Base-by-base conservation (phyloP, 2,329 filamentous ascomycete species). In the Westerdykella ornata region DNA sequence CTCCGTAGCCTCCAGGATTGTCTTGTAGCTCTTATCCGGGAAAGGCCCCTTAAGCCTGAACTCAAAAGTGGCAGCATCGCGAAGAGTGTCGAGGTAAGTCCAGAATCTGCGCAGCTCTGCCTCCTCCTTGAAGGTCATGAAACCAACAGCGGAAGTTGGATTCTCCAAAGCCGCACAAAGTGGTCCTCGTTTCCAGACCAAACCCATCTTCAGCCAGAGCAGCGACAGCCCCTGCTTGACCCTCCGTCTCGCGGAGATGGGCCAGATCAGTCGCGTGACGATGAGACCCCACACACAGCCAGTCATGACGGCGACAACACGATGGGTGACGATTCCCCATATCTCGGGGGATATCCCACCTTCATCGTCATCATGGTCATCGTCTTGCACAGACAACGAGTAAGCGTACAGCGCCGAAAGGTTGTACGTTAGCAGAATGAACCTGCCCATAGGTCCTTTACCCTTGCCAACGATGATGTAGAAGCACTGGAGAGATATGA, bases 131-230 rank as follows among this genome's bases (percentile, higher is more conserved):
- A 88, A 78, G 47, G 83, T 83, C 77, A 96, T 88, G 63, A 94
- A 97, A 15, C 30, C 30, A 8, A 17, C 30, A n/a, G 16, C 30
- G 5, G 81, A 78, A 2, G 43, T 35, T 9, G 37, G 29, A 36
- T 68, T 68, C 2, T 65, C 58, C 1, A 73, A 60, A 12, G 95
- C 75, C 5, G 82, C 79, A 4, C 85, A 83, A 17, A 98, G 72
- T 0, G 92, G 92, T 7, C 94, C 90, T 34, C 89, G 81, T 68
- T 90, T 94, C 92, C 92, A 98, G 50, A 97, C 89, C 26, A 98
- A 75, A 13, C 88, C 87, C 81, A 98, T 89, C 44, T 94, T 86
- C 5, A 98, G 75, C 78, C 92, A 97, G 11, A 98, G 72, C n/a
- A 95, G 74, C 19, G 87, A 86, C 9, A 96, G 74, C 1, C 90